Evolutionary conservation across 1,284 basidiomycete genomes (phyloP), one percentile per base, ranked within the genome.

Genomic region (Mrakiaceae sp.): DNA sequence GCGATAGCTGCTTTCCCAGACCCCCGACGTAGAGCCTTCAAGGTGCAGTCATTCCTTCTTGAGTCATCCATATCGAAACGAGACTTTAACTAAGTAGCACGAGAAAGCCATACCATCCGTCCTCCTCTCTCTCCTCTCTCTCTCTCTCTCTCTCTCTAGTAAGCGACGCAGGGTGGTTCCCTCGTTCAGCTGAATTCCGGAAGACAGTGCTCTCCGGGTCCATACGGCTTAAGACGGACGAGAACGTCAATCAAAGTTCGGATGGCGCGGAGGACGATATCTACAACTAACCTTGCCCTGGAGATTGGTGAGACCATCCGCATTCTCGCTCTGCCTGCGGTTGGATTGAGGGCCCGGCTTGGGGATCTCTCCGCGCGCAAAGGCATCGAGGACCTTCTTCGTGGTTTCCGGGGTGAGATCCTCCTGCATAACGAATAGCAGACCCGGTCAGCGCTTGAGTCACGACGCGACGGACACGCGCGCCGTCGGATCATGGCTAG

Each of bases 361-460:
- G 66, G 90, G 90, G 75, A 87, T 88, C 76, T 88, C 82, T 63
- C 94, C 94, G 72, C 85, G 86, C 47, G 84, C 80, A 73, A 99
- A 87, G 2, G 87, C 86, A 67, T 92, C 86, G 63, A 99, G 79
- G 54, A 98, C 81, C 76, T 88, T 88, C 79, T 87, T 86, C 40
- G 93, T 95, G 9, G 89, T 86, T 72, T 87, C 84, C 2, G 90
- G 84, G n/a, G 94, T 98, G 64, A 99, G 81, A 75, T 99, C 95
- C 85, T 99, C 95, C 90, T 93, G 73, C 39, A 64, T 1, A 14
- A 66, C 44, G 16, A 8, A 55, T 70, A 62, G 63, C 14, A 8
- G 27, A 27, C 27, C 59, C 39, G n/a, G 49, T 51, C 49, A 51
- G 11, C 49, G 49, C 49, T 27, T 27, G 5, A 5, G 52, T 54